These are phyloP conservation scores for Selenicereus undatus DNA, from an alignment of 148 eudicot species.

Conservation along the genomic window DNA sequence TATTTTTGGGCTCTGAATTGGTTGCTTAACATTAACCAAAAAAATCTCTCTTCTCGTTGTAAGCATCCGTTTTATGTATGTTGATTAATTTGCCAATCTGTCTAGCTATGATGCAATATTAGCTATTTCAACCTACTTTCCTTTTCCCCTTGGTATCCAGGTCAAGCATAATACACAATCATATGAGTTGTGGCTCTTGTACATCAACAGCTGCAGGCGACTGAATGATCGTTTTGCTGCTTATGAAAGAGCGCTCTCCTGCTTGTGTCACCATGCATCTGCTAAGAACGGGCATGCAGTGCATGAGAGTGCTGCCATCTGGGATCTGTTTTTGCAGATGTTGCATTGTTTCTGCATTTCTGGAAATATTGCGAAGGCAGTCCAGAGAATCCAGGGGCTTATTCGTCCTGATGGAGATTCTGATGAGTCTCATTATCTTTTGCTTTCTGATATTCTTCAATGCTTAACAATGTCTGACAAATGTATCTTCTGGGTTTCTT, in stretches of 20 bases:
- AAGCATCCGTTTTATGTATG: neutral
- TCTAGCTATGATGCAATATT: neutral
- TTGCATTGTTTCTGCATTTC: conserved; percentile 45
- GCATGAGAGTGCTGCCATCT: conserved; percentile 53
- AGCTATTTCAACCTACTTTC: neutral
- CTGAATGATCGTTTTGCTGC: conserved; percentile 49
- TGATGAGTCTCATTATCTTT: conserved; percentile 35
- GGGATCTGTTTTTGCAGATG: conserved; percentile 69
- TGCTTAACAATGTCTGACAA: conserved; percentile 53
- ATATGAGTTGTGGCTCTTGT: conserved; percentile 79
- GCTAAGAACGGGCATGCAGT: conserved; percentile 25
- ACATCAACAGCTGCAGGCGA: conserved; percentile 53
- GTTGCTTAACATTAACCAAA: no score
- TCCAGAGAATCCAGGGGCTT: conserved; percentile 39
- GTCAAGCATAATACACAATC: conserved; percentile 51
- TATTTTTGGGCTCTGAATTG: no score
- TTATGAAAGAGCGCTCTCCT: conserved; percentile 48
- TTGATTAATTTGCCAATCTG: neutral
- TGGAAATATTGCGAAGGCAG: conserved; percentile 48
- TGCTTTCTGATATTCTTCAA: conserved; percentile 47
- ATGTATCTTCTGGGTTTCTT: conserved; percentile 65
- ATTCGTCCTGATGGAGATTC: conserved; percentile 34
- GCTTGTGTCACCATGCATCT: conserved; percentile 41
- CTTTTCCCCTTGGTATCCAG: conserved; percentile 33
- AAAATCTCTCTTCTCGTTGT: no score